A percentile compares a stretch with the other conserved stretches of the same genome.
Conservation (phyloP, 169 alveolate genomes). For the Besnoitia besnoiti region DNA sequence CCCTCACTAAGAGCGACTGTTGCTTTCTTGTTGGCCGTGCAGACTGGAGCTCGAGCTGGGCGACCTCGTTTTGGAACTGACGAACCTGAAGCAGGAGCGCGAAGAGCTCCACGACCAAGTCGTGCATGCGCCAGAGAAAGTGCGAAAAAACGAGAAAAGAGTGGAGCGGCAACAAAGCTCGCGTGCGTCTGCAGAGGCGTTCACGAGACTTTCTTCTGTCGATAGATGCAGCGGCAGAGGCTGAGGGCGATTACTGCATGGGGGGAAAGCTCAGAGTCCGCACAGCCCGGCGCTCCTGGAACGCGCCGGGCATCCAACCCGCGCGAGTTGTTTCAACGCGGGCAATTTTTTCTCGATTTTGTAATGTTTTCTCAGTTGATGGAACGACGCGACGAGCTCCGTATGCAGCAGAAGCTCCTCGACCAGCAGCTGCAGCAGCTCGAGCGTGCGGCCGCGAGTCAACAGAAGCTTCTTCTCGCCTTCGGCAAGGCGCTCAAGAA, state of each 20-base stretch:
- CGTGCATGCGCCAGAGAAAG: constrained; percentile 50
- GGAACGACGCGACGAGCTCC: constrained; percentile 34
- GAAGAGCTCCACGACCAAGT: constrained; percentile 42
- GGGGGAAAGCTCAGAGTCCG: no score
- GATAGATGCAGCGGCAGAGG: not conserved
- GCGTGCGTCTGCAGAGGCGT: no score
- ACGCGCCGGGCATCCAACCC: no score
- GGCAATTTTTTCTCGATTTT: no score
- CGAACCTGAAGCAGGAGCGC: constrained; percentile 46
- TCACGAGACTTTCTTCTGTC: no score
- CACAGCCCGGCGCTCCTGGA: no score
- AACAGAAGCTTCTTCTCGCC: not conserved
- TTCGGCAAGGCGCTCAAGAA: constrained; percentile 4
- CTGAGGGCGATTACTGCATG: not conserved
- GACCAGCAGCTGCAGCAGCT: constrained; percentile 28
- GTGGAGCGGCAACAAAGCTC: no score
- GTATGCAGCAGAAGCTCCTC: not conserved
- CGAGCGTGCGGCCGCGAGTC: not conserved
- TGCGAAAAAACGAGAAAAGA: not conserved
- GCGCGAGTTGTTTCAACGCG: no score
- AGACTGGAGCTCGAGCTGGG: constrained; percentile 45
- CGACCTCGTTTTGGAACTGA: constrained; percentile 30
- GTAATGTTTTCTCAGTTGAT: not conserved
- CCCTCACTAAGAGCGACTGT: not conserved
- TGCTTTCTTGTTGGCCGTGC: not conserved